These are phyloP conservation scores for Hsuehochloa calcarea DNA, from an alignment of 176 grass and related monocot species.

Conservation along the genomic window DNA sequence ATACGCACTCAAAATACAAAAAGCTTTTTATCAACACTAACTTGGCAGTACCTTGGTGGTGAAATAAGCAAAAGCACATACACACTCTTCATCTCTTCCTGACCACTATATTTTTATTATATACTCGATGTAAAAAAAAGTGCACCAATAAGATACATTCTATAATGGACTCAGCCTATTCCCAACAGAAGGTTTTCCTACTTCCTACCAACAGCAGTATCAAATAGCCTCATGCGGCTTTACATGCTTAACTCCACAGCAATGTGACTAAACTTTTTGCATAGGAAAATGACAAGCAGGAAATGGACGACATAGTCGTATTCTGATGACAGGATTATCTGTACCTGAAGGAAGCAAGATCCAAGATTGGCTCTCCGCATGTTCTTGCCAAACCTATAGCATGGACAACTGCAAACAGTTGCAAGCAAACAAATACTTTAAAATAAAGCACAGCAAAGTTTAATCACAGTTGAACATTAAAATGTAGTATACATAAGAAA, in stretches of 20 bases:
- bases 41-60: not conserved
- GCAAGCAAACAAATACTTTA: constrained; percentile 26
- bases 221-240: constrained; percentile 9
- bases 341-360: constrained; percentile 94
- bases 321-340: not conserved
- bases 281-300: constrained; percentile 1
- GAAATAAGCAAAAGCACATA: not conserved
- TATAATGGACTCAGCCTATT: not conserved
- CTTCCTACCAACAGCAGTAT: not conserved
- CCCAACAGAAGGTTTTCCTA: not conserved
- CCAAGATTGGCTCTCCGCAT: constrained; percentile 82
- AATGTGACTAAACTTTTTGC: not conserved
- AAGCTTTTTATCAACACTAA: not conserved
- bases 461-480: constrained; percentile 14
- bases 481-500: constrained; percentile 3
- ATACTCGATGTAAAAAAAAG: not conserved
- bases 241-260: constrained; percentile 7
- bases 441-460: constrained; percentile 18
- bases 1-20: not conserved
- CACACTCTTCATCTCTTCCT: not conserved
- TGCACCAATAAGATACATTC: not conserved
- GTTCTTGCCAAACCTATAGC: constrained; percentile 96
- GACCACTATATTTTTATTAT: not conserved
- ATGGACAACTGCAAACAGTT: constrained; percentile 77
- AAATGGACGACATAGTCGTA: constrained; percentile 16